phyloP scores from a whole-genome alignment of 805 yeast species.

The Nakazawaea molendinolei region DNA sequence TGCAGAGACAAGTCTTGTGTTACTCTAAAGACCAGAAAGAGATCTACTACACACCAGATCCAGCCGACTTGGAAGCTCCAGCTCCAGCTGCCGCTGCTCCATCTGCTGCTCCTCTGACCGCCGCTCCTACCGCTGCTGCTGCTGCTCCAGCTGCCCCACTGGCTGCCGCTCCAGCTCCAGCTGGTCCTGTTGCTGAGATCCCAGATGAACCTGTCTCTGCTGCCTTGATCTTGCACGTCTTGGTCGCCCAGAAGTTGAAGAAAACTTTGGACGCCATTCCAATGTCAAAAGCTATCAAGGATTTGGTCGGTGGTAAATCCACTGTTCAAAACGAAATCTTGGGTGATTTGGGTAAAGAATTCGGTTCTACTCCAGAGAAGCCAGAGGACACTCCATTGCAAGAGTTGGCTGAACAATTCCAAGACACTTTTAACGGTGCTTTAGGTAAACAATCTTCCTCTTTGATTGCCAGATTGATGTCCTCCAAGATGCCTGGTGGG shows the following conservation, averaged over 20 bases:
- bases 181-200: constrained; percentile 77
- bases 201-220: constrained; percentile 92
- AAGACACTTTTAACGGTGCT: constrained; percentile 80
- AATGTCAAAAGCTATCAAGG: constrained; percentile 89
- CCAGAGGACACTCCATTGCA: constrained; percentile 97
- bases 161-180: constrained; percentile 59
- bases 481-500: constrained; percentile 99
- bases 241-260: constrained; percentile 94
- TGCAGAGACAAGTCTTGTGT: constrained; percentile 89
- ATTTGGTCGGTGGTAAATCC: constrained; percentile 96
- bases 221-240: constrained; percentile 69
- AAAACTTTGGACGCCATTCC: constrained; percentile 83
- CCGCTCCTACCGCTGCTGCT: constrained; percentile 50
- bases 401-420: constrained; percentile 93
- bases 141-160: constrained; percentile 51
- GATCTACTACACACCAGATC: constrained; percentile 89
- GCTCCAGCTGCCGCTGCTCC: constrained; percentile 24
- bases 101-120: constrained; percentile 29
- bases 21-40: constrained; percentile 95
- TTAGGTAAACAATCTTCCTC: constrained; percentile 93
- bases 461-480: constrained; percentile 81
- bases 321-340: constrained; percentile 97
- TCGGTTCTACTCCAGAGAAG: constrained; percentile 96
- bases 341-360: constrained; percentile 98
- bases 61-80: constrained; percentile 42